A percentile compares a stretch with the other conserved stretches of the same genome.
These are phyloP conservation scores for Pythium guiyangense DNA, from an alignment of 352 stramenopile genomes.

Conservation along the genomic window DNA sequence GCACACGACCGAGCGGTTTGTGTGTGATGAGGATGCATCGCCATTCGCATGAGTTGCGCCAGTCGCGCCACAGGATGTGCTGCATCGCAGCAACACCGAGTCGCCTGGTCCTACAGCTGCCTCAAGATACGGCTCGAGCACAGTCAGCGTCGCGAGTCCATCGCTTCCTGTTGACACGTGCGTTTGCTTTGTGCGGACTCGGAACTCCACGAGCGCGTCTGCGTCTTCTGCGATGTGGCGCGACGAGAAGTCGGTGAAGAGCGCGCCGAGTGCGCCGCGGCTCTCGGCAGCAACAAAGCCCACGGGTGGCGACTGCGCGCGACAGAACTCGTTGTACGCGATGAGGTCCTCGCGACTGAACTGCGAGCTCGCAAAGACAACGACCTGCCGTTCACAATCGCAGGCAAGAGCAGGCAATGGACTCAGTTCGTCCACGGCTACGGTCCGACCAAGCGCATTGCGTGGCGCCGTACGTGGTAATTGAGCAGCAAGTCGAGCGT, in stretches of 20 bases:
- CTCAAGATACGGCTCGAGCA: constrained; percentile 16
- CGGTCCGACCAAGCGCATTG: too few species aligned
- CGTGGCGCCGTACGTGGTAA: too few species aligned
- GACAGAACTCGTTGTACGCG: constrained; percentile 50
- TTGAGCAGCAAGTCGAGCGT: too few species aligned
- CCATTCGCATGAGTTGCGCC: background rate
- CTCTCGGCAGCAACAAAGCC: constrained; percentile 34
- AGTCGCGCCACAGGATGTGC: background rate
- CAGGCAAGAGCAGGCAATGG: too few species aligned
- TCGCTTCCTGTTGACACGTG: background rate
- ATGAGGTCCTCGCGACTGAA: constrained; percentile 35
- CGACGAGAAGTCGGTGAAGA: constrained; percentile 34
- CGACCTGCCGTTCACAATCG: constrained; percentile 16
- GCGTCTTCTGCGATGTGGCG: constrained; percentile 8
- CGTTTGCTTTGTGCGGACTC: constrained; percentile 13
- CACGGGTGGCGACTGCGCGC: constrained; percentile 27
- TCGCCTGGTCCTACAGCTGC: constrained; percentile 5
- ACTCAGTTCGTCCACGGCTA: too few species aligned
- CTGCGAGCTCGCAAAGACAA: constrained; percentile 31
- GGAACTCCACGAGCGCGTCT: constrained; percentile 18
- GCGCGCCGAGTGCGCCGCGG: constrained; percentile 25
- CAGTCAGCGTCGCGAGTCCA: constrained; percentile 10
- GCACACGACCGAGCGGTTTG: background rate
- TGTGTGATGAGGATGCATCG: background rate
- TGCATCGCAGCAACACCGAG: constrained; percentile 6